Evolutionary conservation across 495 filamentous ascomycete genomes (phyloP), one percentile per base, ranked within the genome.

Genomic region (Tuber calosporum): DNA sequence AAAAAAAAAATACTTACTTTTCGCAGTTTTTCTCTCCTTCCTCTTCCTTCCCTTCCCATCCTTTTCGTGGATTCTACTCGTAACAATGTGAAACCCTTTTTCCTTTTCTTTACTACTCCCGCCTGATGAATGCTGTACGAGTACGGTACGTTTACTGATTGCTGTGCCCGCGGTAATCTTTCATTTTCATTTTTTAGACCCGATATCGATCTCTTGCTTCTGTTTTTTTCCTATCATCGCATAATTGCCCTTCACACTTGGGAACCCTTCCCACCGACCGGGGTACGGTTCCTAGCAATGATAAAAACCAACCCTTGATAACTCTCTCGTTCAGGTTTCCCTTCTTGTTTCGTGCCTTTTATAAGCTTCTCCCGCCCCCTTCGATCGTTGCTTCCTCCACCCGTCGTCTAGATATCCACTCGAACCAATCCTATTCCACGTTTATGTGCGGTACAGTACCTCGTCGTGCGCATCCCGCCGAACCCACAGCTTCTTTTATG

Each of bases 141-240:
- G 13, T 30, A 15, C 53, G 17, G 26, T 62, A 26, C 53, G 11
- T 62, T 62, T 34, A 62, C 53, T 62, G 53, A 26, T 62, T 34
- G 13, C 53, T 15, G 26, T 62, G 53, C 26, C n/a, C n/a, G n/a
- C 13, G 26, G 53, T 34, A 62, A 62, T 62, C 26, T 62, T 62
- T 13, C n/a, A n/a, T 58, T 26, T 26, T 58, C n/a, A 4, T 30
- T 30, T 34, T 30, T 19, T 62, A 7, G 53, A 62, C 53, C 53
- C 53, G 53, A 62, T 62, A 62, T 62, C 53, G 53, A 62, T 76
- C 67, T 68, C 74, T 77, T 73, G 68, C 75, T 75, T 73, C 76
- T 70, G 72, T 66, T 71, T 77, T 73, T 66, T 66, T 20, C 76
- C 22, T 73, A 66, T 72, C 19, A 67, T 38, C 36, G 34, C 58